Evolutionary conservation across 768 basidiomycete genomes (phyloP).

Genomic region (Fistulinella prunicolor): DNA sequence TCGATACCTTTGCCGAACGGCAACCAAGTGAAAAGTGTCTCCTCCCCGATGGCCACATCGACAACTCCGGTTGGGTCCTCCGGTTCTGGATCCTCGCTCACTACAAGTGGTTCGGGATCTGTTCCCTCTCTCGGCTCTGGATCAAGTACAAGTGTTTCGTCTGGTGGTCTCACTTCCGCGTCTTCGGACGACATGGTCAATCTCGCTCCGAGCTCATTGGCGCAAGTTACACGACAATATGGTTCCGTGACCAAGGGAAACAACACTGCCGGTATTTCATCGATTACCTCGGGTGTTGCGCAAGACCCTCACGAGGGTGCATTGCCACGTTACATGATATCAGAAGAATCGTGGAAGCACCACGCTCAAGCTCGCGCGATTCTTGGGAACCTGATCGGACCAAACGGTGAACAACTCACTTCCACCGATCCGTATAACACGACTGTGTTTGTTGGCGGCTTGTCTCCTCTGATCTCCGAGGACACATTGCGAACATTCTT

Average conservation of each 20-base stretch:
- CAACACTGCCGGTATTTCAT: conserved; percentile 25
- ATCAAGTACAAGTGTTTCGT: conserved; percentile 44
- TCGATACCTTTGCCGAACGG: conserved; percentile 47
- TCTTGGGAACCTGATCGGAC: conserved; percentile 78
- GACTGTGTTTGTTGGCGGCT: conserved; percentile 90
- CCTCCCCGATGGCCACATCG: conserved; percentile 58
- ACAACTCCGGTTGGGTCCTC: conserved; percentile 38
- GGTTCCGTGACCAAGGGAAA: conserved; percentile 33
- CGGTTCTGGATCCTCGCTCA: conserved; percentile 47
- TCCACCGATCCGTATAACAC: conserved; percentile 95
- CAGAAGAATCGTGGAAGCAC: conserved; percentile 82
- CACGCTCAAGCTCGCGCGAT: conserved; percentile 82
- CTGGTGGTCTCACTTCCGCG: conserved; percentile 47
- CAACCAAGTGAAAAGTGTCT: conserved; percentile 60
- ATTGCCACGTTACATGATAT: conserved; percentile 53
- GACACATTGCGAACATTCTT: conserved; percentile 91
- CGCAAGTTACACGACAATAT: conserved; percentile 50
- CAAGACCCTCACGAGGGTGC: conserved; percentile 43
- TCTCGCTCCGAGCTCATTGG: conserved; percentile 42
- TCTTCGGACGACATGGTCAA: conserved; percentile 55
- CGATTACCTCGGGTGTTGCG: conserved; percentile 34
- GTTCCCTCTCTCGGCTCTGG: conserved; percentile 50
- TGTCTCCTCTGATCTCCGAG: conserved; percentile 86
- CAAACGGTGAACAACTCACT: conserved; percentile 82
- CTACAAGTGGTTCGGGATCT: conserved; percentile 45